phyloP scores from a whole-genome alignment of 1,139 yeast species.

The Candida pseudocylindracea region DNA sequence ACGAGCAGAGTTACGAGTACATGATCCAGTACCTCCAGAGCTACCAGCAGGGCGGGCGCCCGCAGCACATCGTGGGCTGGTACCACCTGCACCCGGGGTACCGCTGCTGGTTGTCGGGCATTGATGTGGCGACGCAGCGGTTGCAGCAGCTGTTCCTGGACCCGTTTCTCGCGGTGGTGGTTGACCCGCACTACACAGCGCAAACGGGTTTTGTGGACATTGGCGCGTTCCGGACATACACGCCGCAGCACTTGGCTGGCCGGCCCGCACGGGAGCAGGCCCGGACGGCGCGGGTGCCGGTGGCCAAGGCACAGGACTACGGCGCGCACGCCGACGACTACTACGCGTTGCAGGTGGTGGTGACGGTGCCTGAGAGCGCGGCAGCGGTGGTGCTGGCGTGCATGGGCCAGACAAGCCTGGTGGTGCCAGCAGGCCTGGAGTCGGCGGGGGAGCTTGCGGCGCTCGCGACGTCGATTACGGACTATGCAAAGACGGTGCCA shows the following conservation, averaged over 20 bases:
- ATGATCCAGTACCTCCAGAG: slow-evolving; percentile 68
- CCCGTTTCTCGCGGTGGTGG: slow-evolving; percentile 74
- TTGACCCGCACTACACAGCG: slow-evolving; percentile 60
- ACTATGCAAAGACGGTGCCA: neutral
- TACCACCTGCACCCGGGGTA: slow-evolving; percentile 96
- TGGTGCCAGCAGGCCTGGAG: neutral
- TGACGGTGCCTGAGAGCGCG: slow-evolving; percentile 27
- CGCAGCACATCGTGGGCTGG: slow-evolving; percentile 70
- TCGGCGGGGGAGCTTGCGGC: neutral
- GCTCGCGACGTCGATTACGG: neutral
- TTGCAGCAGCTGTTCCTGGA: slow-evolving; percentile 78
- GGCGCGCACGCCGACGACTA: slow-evolving; percentile 54
- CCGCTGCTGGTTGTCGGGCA: slow-evolving; percentile 85
- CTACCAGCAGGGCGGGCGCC: slow-evolving; percentile 27
- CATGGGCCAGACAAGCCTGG: slow-evolving; percentile 13
- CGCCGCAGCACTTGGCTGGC: slow-evolving; percentile 12
- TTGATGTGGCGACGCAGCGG: slow-evolving; percentile 73
- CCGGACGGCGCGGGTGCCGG: slow-evolving; percentile 8
- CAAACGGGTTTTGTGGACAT: slow-evolving; percentile 54
- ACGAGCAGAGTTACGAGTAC: slow-evolving; percentile 82
- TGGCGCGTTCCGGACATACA: slow-evolving; percentile 79
- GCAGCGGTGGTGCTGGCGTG: slow-evolving; percentile 25
- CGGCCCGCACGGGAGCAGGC: neutral
- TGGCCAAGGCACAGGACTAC: slow-evolving; percentile 30
- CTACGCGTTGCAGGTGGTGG: slow-evolving; percentile 44